A percentile compares a stretch with the other conserved stretches of the same genome.
Conservation (phyloP, 768 basidiomycete genomes). For the Tylopilus vinaceipallidus region DNA sequence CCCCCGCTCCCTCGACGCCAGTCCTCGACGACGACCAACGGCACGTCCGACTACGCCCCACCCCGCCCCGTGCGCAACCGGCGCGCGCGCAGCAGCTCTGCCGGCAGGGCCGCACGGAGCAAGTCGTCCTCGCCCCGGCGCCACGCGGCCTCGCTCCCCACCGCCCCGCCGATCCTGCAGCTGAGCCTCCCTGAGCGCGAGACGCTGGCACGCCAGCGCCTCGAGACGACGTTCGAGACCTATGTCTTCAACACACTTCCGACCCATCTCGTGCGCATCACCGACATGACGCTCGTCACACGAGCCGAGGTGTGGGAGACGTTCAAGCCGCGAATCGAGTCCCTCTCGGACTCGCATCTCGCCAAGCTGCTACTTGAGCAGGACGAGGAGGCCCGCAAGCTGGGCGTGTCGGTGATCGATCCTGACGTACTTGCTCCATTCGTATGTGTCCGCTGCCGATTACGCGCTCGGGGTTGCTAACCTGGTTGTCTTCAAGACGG, state of each 20-base stretch:
- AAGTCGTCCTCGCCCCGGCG: conserved; percentile 23
- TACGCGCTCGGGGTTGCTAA: not conserved
- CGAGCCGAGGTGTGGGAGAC: conserved; percentile 22
- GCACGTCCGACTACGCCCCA: conserved; percentile 16
- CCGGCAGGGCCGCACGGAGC: conserved; percentile 12
- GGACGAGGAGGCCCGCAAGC: conserved; percentile 22
- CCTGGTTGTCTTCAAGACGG: conserved; percentile 8
- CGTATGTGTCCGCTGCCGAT: conserved; percentile 7
- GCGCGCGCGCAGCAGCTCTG: conserved; percentile 19
- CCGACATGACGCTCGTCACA: conserved; percentile 21
- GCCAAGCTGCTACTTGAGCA: conserved; percentile 24
- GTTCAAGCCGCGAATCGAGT: conserved; percentile 19
- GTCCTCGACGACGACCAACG: conserved; percentile 17
- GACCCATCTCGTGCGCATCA: conserved; percentile 21
- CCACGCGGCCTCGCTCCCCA: conserved; percentile 13
- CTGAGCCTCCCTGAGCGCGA: conserved; percentile 23
- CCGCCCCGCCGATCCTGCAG: conserved; percentile 16
- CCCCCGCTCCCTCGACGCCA: conserved; percentile 19
- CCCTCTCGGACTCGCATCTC: conserved; percentile 22
- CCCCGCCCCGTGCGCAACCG: conserved; percentile 14
- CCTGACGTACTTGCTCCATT: conserved; percentile 20
- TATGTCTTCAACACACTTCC: conserved; percentile 27
- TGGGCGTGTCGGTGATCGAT: conserved; percentile 21
- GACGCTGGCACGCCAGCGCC: conserved; percentile 18
- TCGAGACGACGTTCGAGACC: conserved; percentile 22